Conservation (phyloP, 2,329 filamentous ascomycete species). For the Coniochaeta hoffmannii region DNA sequence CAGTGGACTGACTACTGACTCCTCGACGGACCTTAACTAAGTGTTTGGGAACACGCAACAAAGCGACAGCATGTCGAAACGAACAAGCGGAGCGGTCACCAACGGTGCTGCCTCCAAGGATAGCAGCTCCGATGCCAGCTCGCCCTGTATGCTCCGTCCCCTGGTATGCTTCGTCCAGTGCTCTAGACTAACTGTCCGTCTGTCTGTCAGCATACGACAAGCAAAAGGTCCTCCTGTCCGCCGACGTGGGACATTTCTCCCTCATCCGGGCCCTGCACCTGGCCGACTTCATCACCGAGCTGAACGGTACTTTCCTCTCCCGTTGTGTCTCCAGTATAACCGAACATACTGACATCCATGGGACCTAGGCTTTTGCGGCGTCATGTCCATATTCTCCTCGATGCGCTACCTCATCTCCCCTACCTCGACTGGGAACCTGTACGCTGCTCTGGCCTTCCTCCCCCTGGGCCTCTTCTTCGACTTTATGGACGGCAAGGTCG, state of each 20-base stretch:
- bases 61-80: constrained; percentile 49
- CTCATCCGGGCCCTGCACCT: constrained; percentile 65
- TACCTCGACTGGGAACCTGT: constrained; percentile 60
- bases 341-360: background rate
- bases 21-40: too few species aligned
- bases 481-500: constrained; percentile 95
- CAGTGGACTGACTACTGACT: background rate
- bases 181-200: background rate
- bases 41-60: too few species aligned
- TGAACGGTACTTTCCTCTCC: constrained; percentile 52
- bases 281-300: constrained; percentile 75
- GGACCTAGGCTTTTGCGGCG: constrained; percentile 67
- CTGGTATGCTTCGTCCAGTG: background rate
- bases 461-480: constrained; percentile 95
- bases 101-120: constrained; percentile 37
- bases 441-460: constrained; percentile 77
- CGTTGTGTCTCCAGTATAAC: background rate
- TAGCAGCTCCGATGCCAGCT: constrained; percentile 14
- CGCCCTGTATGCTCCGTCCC: constrained; percentile 11
- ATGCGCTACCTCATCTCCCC: constrained; percentile 82
- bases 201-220: constrained; percentile 46
- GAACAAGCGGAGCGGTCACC: constrained; percentile 40
- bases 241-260: constrained; percentile 65
- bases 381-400: constrained; percentile 94
- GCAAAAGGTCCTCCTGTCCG: constrained; percentile 64